Conservation (phyloP, 2,329 filamentous ascomycete species). For the Penicillium sp. region DNA sequence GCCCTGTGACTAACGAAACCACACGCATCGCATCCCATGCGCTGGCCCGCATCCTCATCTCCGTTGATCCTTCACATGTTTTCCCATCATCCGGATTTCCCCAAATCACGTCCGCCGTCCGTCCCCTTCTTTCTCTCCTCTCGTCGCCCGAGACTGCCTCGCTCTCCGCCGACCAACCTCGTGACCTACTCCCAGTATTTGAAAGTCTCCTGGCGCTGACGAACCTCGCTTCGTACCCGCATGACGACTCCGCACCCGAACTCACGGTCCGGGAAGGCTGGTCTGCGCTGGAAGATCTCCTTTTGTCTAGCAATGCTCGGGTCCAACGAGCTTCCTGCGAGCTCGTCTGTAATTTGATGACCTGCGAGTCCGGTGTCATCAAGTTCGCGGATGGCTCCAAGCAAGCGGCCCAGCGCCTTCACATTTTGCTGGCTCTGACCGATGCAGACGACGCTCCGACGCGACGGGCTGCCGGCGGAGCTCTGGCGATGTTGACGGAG, state of each 20-base stretch:
- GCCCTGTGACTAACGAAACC: conserved; percentile 37
- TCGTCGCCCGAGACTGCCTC: conserved; percentile 60
- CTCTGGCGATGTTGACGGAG: conserved; percentile 76
- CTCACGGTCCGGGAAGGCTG: conserved; percentile 73
- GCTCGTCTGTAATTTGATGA: conserved; percentile 79
- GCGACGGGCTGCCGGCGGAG: conserved; percentile 79
- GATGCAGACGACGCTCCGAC: conserved; percentile 81
- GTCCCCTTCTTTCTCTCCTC: conserved; percentile 74
- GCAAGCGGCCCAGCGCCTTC: conserved; percentile 69
- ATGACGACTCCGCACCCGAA: conserved; percentile 53
- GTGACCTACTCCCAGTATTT: conserved; percentile 83
- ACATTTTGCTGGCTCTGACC: conserved; percentile 81
- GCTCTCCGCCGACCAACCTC: conserved; percentile 49
- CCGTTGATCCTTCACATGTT: conserved; percentile 76
- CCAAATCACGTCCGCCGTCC: conserved; percentile 71
- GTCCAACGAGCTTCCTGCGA: conserved; percentile 83
- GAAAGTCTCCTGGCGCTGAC: conserved; percentile 89
- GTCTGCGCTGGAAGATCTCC: conserved; percentile 74
- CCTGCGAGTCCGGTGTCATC: conserved; percentile 44
- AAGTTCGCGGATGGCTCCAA: conserved; percentile 54
- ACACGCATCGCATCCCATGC: conserved; percentile 69
- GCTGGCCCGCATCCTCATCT: conserved; percentile 80
- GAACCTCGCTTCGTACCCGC: conserved; percentile 71
- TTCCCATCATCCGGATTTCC: conserved; percentile 77
- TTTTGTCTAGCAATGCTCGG: conserved; percentile 71